These are phyloP conservation scores for Alternaria sp. DNA, from an alignment of 2,329 filamentous ascomycete species.

Conservation along the genomic window DNA sequence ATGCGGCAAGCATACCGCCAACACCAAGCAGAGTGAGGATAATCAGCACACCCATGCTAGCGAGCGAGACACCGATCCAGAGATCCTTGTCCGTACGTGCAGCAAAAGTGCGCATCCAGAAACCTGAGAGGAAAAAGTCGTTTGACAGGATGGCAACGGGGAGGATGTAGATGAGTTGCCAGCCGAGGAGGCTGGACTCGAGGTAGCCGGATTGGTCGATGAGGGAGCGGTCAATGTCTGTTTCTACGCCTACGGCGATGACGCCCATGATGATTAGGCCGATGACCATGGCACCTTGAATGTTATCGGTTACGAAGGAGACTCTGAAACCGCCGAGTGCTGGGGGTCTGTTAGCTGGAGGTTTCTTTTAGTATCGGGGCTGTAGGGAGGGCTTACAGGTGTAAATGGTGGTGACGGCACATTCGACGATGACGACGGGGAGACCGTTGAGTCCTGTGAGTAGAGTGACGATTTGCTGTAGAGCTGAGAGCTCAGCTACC, in stretches of 20 bases:
- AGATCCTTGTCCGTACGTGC: constrained; percentile 81
- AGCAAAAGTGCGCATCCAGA: constrained; percentile 85
- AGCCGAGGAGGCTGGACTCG: constrained; percentile 75
- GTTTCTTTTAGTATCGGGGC: background rate
- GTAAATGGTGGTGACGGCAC: constrained; percentile 80
- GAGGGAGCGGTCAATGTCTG: constrained; percentile 72
- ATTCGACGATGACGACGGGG: constrained; percentile 79
- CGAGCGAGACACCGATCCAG: constrained; percentile 75
- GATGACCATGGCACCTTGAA: constrained; percentile 81
- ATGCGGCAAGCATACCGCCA: constrained; percentile 77
- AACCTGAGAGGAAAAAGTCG: constrained; percentile 85
- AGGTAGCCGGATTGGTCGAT: constrained; percentile 74
- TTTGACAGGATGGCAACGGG: constrained; percentile 83
- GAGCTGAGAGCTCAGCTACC: constrained; percentile 81
- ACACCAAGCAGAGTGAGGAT: constrained; percentile 77
- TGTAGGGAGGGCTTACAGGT: constrained; percentile 66
- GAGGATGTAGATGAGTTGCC: constrained; percentile 86
- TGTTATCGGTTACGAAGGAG: constrained; percentile 83
- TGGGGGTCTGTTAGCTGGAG: constrained; percentile 41
- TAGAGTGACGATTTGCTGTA: constrained; percentile 78
- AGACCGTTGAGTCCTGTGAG: constrained; percentile 78
- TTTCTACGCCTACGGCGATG: constrained; percentile 79
- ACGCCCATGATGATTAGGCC: constrained; percentile 77
- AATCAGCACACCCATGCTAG: constrained; percentile 68
- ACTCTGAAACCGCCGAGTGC: constrained; percentile 83